Evolutionary conservation across 257 asterid species (phyloP), one percentile per base, ranked within the genome.

Genomic region (Forsythia suspensa): DNA sequence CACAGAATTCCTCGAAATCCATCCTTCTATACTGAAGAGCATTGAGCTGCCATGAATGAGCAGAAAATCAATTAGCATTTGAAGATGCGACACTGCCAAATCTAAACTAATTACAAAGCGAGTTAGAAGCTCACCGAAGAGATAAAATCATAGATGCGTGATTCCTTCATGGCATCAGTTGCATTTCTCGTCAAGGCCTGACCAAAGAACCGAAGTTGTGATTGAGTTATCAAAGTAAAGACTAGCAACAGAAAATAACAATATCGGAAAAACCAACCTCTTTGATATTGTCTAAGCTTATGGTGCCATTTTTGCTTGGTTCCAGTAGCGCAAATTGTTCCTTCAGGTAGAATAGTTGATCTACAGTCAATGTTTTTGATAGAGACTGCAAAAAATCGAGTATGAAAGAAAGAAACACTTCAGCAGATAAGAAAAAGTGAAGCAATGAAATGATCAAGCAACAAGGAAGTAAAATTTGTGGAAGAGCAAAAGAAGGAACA

Each of bases 1-100:
- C 92, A 78, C 96, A 92, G 86, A 95, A 92, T 81, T 95, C 98
- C 84, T 93, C 98, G 38, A 92, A 95, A 85, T 95, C 94, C 98
- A 95, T 95, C 82, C 97, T 91, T 88, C 98, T 85, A 79, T 95
- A 95, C 73, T 95, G 97, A 71, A 95, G 98, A 29, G 94, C 97
- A 82, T 87, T 93, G 68, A 95, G 92, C 98, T 95, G 88, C 51
- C 68, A 34, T 13, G 16, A 72, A 77, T 34, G 77, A 73, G 74
- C 81, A 37, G 34, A 16, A 59, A 36, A 70, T 21, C 37, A 43
- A 44, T 85, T 55, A 87, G 78, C 69, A 84, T 34, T 66, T 52
- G 0, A 52, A 42, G 71, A 66, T 37, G 40, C 6, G 18, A 57
- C 18, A 16, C 10, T 57, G 39, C 46, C 44, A 69, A n/a, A 65